A percentile compares a stretch with the other conserved stretches of the same genome.
Conservation (phyloP, 176 grass and related monocot genomes). For the Phragmites australis region DNA sequence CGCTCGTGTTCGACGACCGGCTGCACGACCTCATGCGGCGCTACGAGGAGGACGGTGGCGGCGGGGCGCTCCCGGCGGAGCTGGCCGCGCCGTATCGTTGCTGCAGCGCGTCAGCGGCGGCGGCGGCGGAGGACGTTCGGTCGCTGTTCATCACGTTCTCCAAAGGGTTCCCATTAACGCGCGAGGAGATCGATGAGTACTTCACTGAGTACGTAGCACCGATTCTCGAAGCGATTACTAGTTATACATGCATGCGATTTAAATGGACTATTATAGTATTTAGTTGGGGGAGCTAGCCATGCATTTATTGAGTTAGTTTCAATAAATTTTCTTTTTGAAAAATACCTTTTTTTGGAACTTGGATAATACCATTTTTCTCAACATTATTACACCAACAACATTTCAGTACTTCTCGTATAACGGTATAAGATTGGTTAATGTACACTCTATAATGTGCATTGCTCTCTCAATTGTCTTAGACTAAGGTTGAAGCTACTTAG, state of each 20-base stretch:
- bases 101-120: neutral
- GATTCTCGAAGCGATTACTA: slow-evolving; percentile 16
- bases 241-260: slow-evolving; percentile 14
- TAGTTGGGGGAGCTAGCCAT: neutral
- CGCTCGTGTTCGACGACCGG: slow-evolving; percentile 65
- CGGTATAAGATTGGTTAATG: too few relatives aligned
- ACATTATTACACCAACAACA: too few relatives aligned
- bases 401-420: too few relatives aligned
- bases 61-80: slow-evolving; percentile 26
- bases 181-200: slow-evolving; percentile 61
- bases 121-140: neutral
- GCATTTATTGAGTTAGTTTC: too few relatives aligned
- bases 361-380: too few relatives aligned
- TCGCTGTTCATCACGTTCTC: slow-evolving; percentile 92
- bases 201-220: slow-evolving; percentile 64
- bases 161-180: slow-evolving; percentile 62
- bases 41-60: slow-evolving; percentile 29
- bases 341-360: too few relatives aligned
- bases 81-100: slow-evolving; percentile 38
- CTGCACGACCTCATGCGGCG: slow-evolving; percentile 46
- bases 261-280: neutral
- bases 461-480: too few relatives aligned
- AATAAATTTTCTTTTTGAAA: too few relatives aligned
- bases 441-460: too few relatives aligned
- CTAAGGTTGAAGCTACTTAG: too few relatives aligned